Percentiles rank a stretch among this genome's conserved stretches.
These are phyloP conservation scores for Beauveria caledonica DNA, from an alignment of 2,329 filamentous ascomycete species.

Conservation along the genomic window DNA sequence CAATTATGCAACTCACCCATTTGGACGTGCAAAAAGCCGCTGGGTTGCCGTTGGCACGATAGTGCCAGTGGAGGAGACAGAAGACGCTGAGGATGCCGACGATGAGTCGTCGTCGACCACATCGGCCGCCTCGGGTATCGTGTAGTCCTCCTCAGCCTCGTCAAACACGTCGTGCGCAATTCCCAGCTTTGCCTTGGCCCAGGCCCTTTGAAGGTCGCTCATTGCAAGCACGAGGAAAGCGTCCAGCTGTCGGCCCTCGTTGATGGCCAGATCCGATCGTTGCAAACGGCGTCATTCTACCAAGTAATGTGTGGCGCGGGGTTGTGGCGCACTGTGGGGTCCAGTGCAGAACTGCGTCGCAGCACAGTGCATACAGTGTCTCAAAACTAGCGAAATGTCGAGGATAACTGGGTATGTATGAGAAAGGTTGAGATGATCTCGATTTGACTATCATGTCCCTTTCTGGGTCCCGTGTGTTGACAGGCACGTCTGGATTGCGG, in stretches of 20 bases:
- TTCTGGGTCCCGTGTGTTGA: too few species aligned
- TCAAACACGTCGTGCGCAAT: conserved; percentile 43
- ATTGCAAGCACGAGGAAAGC: conserved; percentile 34
- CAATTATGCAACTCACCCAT: conserved; percentile 43
- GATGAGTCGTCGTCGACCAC: conserved; percentile 56
- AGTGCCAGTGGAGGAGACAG: conserved; percentile 90
- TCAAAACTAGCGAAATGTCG: neutral
- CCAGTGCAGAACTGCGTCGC: neutral
- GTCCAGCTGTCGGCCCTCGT: conserved; percentile 8
- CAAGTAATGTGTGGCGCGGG: neutral
- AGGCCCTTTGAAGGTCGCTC: conserved; percentile 74
- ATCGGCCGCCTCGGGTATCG: conserved; percentile 37
- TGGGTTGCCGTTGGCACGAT: conserved; percentile 70
- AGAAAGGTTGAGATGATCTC: neutral
- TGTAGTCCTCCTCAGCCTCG: conserved; percentile 46
- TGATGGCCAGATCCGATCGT: neutral
- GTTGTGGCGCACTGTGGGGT: conserved; percentile 7
- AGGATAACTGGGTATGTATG: neutral
- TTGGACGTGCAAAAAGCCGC: conserved; percentile 63
- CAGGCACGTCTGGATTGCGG: too few species aligned
- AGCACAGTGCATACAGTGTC: conserved; percentile 1
- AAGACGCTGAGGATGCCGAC: conserved; percentile 54
- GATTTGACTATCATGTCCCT: too few species aligned
- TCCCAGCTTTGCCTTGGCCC: conserved; percentile 67
- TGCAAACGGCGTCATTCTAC: neutral